Conservation (phyloP, 805 yeast genomes). For the Metschnikowia drakensbergensis region DNA sequence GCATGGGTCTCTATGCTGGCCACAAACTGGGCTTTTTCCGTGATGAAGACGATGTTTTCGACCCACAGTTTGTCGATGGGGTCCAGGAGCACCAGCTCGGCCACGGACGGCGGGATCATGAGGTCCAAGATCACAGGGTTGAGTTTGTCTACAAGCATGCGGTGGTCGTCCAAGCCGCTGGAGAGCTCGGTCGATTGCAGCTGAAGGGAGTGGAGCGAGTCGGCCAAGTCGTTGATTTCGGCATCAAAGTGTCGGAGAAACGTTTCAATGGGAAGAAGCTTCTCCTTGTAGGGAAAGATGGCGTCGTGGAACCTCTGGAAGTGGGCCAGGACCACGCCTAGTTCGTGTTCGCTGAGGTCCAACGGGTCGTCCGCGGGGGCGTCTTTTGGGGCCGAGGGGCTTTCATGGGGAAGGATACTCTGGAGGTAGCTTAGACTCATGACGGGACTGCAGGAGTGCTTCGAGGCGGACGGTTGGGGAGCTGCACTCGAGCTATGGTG, state of each 20-base stretch:
- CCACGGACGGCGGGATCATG: constrained; percentile 69
- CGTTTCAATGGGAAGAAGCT: constrained; percentile 48
- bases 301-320: constrained; percentile 12
- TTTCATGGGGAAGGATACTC: constrained; percentile 12
- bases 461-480: too few species aligned
- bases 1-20: constrained; percentile 15
- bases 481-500: neutral
- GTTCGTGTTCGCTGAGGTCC: constrained; percentile 15
- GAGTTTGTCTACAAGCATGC: constrained; percentile 39
- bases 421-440: constrained; percentile 18
- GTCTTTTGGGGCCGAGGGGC: neutral
- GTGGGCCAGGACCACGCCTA: constrained; percentile 17
- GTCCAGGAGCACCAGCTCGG: constrained; percentile 54
- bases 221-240: constrained; percentile 38
- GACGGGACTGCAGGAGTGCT: neutral
- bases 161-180: constrained; percentile 25
- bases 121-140: constrained; percentile 76
- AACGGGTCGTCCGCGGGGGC: neutral
- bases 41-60: constrained; percentile 55
- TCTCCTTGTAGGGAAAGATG: constrained; percentile 15
- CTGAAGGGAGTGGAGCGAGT: constrained; percentile 31
- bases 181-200: constrained; percentile 32
- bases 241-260: constrained; percentile 54
- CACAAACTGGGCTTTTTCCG: constrained; percentile 57
- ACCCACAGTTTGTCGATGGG: constrained; percentile 61